Base-by-base conservation (phyloP, 306 rosid species). In the barrel medic (Medicago truncatula) region DNA sequence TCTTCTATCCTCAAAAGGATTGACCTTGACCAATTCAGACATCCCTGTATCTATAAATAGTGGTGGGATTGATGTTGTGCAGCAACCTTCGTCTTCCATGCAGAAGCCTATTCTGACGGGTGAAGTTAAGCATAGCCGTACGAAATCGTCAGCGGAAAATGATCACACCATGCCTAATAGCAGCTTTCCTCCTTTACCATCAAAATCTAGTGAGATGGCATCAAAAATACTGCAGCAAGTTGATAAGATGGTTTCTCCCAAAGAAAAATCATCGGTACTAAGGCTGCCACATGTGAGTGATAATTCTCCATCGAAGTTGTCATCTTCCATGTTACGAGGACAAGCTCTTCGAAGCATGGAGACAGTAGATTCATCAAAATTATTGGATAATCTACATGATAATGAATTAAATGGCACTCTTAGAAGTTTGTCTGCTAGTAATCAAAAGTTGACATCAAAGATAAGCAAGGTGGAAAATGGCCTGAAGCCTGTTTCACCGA, bases 341-440 rank as follows among this genome's bases (percentile, higher is more conserved):
- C 89, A 82, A 85, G 98, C 98, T 83, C 95, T 87, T 74, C 78
- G 86, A 83, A 94, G 97, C 72, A 85, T 94, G 84, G 96, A 94
- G 53, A 79, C 81, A 40, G 93, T 86, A 59, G 93, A 94, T 84
- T 88, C 98, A 9, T 83, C 92, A 21, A 94, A 85, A 76, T 76
- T 80, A 58, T 68, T 87, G 63, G 87, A 86, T 43, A 76, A 75
- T 75, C 14, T 61, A 10, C 70, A 13, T 36, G 81, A 83, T 79
- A 79, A 52, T 47, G 50, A 64, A 44, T 36, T 60, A 36, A 78
- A 76, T 34, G 77, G 54, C 23, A 71, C 86, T 59, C 59, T 4
- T 73, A 76, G 65, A 38, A 86, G 66, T 53, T 56, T 25, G 58
- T 54, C 75, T 34, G 76, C 84, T 25, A 76, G 81, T 84, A 57